A percentile compares a stretch with the other conserved stretches of the same genome.
Evolutionary conservation across 768 basidiomycete genomes (phyloP).

Genomic region (Russula vinacea): DNA sequence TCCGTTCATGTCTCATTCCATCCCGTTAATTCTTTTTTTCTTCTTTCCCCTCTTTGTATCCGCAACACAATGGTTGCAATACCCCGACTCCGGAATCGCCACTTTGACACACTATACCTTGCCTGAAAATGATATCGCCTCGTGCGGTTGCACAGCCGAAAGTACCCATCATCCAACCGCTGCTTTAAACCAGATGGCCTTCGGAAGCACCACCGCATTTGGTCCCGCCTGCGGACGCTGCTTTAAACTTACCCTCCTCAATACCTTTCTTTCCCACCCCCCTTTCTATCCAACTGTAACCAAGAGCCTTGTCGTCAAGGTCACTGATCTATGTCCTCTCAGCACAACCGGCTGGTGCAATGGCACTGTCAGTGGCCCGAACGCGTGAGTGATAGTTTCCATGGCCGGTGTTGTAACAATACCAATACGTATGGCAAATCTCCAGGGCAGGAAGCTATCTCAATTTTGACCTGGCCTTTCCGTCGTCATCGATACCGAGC

Average conservation of each 20-base stretch:
- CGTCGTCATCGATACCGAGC: conserved; percentile 61
- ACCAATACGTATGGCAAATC: neutral
- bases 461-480: conserved; percentile 82
- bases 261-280: conserved; percentile 62
- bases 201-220: conserved; percentile 66
- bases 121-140: conserved; percentile 54
- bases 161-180: conserved; percentile 67
- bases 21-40: conserved; percentile 13
- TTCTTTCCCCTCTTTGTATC: conserved; percentile 27
- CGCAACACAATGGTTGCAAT: conserved; percentile 57
- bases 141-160: conserved; percentile 69
- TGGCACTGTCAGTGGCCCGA: conserved; percentile 57
- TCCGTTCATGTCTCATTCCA: neutral
- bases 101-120: conserved; percentile 76
- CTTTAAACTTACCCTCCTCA: conserved; percentile 72
- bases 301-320: conserved; percentile 67
- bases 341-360: conserved; percentile 66
- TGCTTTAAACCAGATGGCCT: conserved; percentile 77
- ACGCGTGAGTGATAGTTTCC: conserved; percentile 49
- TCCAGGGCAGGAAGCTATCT: conserved; percentile 62
- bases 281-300: conserved; percentile 62
- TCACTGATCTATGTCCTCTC: conserved; percentile 77
- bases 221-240: conserved; percentile 75
- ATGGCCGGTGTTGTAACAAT: conserved; percentile 1
- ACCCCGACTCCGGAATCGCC: conserved; percentile 58